These are phyloP conservation scores for Spinacia oleracea DNA, from an alignment of 179 eudicot genomes.

Conservation along the genomic window DNA sequence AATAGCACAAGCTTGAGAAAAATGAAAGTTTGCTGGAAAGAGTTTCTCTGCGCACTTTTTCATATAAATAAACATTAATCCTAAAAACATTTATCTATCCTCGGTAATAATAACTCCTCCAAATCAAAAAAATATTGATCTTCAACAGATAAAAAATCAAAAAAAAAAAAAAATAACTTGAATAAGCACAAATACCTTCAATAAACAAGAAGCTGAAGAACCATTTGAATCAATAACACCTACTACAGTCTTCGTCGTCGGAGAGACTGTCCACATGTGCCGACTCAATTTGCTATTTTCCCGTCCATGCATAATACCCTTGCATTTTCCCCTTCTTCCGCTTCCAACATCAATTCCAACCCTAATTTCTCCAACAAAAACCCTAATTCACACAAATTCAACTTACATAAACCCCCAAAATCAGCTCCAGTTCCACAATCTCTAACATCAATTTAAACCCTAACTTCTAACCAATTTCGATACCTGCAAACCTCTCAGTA, in stretches of 20 bases:
- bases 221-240: constrained; percentile 37
- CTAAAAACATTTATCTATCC: no score
- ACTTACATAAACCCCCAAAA: background rate
- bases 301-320: constrained; percentile 57
- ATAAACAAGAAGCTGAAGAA: constrained; percentile 33
- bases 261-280: constrained; percentile 58
- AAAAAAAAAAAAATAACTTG: background rate
- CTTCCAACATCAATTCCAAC: constrained; percentile 48
- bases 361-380: no score
- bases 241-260: constrained; percentile 38
- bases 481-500: background rate
- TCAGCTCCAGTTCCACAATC: no score
- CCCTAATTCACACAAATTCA: no score
- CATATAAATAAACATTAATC: no score
- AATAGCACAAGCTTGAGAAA: no score
- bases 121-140: background rate
- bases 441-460: no score
- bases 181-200: constrained; percentile 39
- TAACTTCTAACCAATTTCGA: background rate
- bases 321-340: constrained; percentile 57
- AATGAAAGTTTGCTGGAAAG: no score
- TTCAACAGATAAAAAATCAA: background rate
- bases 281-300: constrained; percentile 41
- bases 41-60: background rate
- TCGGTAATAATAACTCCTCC: no score